Base-by-base conservation (phyloP, 148 eudicot species). In the Bassia scoparia region DNA sequence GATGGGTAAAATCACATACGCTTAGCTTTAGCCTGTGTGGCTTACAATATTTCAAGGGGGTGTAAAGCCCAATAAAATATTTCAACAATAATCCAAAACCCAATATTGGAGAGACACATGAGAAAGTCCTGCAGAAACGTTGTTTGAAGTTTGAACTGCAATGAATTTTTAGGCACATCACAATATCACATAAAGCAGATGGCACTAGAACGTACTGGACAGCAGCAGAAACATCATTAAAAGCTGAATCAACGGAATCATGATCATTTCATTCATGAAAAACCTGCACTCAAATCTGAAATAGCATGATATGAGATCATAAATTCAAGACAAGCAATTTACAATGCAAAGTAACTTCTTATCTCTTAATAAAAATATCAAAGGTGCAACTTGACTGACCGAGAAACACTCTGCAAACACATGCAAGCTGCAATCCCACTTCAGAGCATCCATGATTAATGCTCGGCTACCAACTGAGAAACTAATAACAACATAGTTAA, bases 211-310 rank as follows among this genome's bases (percentile, higher is more conserved):
- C 44, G 67, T 83, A 96, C 99, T 92, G 99, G 68, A 88, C 96
- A 74, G 84, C 74, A 71, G 73, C 72, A 76, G 86, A 86, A 77
- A 82, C 74, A 61, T 88, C 93, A 76, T 72, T 66, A 96, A 74
- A 64, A 92, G 94, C 76, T 86, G 86, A 69, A 96, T 79, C 85
- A 96, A 78, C 21, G 89, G 92, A 74, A 53, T 61, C 63, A 86
- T 56, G 66, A 87, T 67, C 26, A 61, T 61, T 80, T 92, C 94
- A 63, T 84, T 88, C 92, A 86, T 84, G 81, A 92, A 92, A 30
- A 61, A 67, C 99, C 97, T 88, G 94, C 97, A 92, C 99, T 87
- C 69, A 96, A 78, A 85, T 85, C 99, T 96, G 96, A 81, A 86
- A 86, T 48, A 48, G 75, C 15, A 56, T 27, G 59, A 62, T 61